Evolutionary conservation across 179 eudicot species (phyloP), one percentile per base, ranked within the genome.

Genomic region (Spinacia oleracea): DNA sequence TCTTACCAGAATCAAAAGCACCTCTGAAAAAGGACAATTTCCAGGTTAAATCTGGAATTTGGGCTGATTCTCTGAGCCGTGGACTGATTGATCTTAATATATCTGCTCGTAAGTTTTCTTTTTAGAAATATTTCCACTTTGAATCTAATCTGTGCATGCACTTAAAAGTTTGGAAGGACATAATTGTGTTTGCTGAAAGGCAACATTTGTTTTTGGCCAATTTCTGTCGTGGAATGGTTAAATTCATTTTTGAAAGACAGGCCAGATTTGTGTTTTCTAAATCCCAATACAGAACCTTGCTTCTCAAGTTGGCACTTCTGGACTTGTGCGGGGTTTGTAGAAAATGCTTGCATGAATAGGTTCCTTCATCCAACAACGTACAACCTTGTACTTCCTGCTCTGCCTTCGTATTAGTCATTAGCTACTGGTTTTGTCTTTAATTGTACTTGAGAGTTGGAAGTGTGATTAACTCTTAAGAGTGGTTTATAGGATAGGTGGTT

Each of bases 61-160:
- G 99, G 99, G 92, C 99, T 50, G 99, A 96, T 84, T 90, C 99
- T 72, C 85, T 96, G 81, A 96, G 96, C 85, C 98, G 98, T 79
- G 99, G 99, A 68, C 76, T 96, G 73, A 96, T 96, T 87, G 98
- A 96, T 86, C 97, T 96, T 43, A 96, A 96, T 83, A 96, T 96
- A 82, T 78, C 96, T 88, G 99, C 98, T 74, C 94, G 99, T 93
- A 88, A 90, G 98, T 88, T 83, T 23, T 66, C 76, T 73, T 50
- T 76, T 76, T 64, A 23, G 2, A 45, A 18, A 78, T 68, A 66
- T 31, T 59, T 64, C 31, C 53, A 18, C 34, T 74, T 77, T 48
- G 45, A 73, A 56, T 10, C 60, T 27, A 5, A 40, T 67, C 53
- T 53, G 25, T n/a, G 31, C 9, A 15, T 60, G 46, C 34, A 2